Percentiles rank a stretch among this genome's conserved stretches.
phyloP scores from a whole-genome alignment of 192 early-diverging fungal genomes.

The Linnemannia schmuckeri region DNA sequence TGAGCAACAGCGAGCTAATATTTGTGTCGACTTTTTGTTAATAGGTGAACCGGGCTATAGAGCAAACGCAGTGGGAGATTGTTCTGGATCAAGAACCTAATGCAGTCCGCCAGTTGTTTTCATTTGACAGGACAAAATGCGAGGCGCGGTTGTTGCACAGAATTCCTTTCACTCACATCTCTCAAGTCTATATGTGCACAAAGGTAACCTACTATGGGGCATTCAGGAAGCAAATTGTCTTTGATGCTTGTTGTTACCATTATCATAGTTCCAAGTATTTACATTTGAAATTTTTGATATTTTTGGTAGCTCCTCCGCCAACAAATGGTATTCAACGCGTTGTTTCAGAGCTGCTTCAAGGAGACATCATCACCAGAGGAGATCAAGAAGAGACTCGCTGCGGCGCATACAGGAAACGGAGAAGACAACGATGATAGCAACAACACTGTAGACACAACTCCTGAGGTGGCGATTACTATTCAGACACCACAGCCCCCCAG shows the following conservation, averaged over 20 bases:
- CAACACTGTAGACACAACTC: not conserved
- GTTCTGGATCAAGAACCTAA: conserved; percentile 36
- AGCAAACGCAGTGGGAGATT: conserved; percentile 47
- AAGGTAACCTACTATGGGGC: conserved; percentile 18
- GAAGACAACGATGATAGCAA: not conserved
- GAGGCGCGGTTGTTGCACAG: conserved; percentile 44
- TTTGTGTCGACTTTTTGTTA: not conserved
- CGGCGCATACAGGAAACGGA: not conserved
- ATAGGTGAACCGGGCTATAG: conserved; percentile 28
- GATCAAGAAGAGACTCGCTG: conserved; percentile 13
- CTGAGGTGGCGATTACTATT: conserved; percentile 30
- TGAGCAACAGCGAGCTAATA: no score
- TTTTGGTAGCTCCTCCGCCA: conserved; percentile 51
- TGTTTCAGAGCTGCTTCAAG: conserved; percentile 66
- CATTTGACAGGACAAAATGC: conserved; percentile 50
- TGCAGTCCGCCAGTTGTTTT: conserved; percentile 37
- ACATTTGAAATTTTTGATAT: not conserved
- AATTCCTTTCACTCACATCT: conserved; percentile 45
- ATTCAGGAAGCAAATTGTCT: no score
- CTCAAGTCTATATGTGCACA: conserved; percentile 47
- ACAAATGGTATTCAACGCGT: conserved; percentile 59
- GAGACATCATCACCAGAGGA: conserved; percentile 20
- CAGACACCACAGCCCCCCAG: conserved; percentile 45
- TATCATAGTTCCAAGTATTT: not conserved
- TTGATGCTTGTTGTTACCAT: not conserved